Base-by-base conservation (phyloP, 805 yeast genomes). In the Groenewaldozyma tartarivorans region DNA sequence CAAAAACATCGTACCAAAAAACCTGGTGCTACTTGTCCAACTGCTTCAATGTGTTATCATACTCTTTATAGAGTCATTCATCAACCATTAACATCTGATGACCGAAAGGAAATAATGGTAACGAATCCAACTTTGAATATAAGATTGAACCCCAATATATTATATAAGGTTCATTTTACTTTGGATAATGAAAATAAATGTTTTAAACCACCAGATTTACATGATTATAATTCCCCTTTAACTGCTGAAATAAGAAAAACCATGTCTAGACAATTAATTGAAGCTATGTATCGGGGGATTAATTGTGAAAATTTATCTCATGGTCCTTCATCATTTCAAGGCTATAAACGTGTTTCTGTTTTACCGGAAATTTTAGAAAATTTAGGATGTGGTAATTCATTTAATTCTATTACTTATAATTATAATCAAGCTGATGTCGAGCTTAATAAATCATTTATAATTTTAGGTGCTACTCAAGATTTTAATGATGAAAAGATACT, bases 11-110 rank as follows among this genome's bases (percentile, higher is more conserved):
- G 32, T 21, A 43, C n/a, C 49, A 49, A 38, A 52, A 56, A 35
- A 50, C 54, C 38, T 33, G 57, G 29, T 48, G 56, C 48, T 41
- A 46, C 57, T 1, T 49, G 59, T 1, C 88, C 94, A 0, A 61
- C 74, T 2, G 71, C 77, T 2, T 56, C 71, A 0, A 72, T 70
- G 34, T 80, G 94, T 49, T 63, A 81, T 18, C 63, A 65, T 37
- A 79, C 85, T 0, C 52, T 85, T 15, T 68, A 72, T 49, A 76
- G 74, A 45, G 79, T 81, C 5, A 61, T 84, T 36, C 74, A 68
- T 47, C 88, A 86, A 1, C 90, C 94, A 0, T 57, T 85, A 18
- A 55, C 64, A 5, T 61, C 57, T 2, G 71, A 68, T 4, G 73
- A 71, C 7, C 59, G 66, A 2, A 78, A 74, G 51, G 74, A 81